Percentiles rank a stretch among this genome's conserved stretches.
These are phyloP conservation scores for Kuraishia hungarica DNA, from an alignment of 805 yeast genomes.

Conservation along the genomic window DNA sequence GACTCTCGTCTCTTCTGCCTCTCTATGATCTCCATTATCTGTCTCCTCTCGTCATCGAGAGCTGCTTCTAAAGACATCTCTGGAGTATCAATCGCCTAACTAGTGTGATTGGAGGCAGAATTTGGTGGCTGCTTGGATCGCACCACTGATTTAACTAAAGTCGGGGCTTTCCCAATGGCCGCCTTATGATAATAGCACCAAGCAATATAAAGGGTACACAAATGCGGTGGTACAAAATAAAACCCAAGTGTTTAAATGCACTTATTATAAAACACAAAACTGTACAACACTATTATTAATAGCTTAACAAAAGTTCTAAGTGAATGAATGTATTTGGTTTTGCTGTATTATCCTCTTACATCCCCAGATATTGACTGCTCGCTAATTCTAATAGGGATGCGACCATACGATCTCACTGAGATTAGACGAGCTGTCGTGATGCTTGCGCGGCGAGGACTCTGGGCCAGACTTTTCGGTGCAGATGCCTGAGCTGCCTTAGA, in stretches of 20 bases:
- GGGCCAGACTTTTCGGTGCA: neutral
- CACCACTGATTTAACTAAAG: neutral
- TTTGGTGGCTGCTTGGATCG: neutral
- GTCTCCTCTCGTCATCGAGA: slow-evolving; percentile 21
- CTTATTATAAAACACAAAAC: neutral
- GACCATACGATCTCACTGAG: neutral
- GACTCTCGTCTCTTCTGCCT: slow-evolving; percentile 13
- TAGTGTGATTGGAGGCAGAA: neutral
- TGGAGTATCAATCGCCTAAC: neutral
- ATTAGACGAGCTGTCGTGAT: neutral
- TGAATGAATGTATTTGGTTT: neutral
- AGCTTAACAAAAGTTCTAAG: no score
- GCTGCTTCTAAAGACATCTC: slow-evolving; percentile 25
- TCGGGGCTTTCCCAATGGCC: neutral
- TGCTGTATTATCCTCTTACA: neutral
- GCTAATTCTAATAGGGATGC: neutral
- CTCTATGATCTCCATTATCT: slow-evolving; percentile 20
- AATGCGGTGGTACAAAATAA: neutral
- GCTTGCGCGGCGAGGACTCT: neutral
- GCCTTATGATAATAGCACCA: neutral
- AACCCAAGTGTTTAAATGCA: no score
- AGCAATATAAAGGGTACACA: no score
- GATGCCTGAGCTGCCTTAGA: neutral
- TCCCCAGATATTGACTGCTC: neutral
- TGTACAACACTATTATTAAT: no score